Percentiles rank a stretch among this genome's conserved stretches.
phyloP scores from a whole-genome alignment of 257 asterid genomes.

The Fraxinus pennsylvanica region DNA sequence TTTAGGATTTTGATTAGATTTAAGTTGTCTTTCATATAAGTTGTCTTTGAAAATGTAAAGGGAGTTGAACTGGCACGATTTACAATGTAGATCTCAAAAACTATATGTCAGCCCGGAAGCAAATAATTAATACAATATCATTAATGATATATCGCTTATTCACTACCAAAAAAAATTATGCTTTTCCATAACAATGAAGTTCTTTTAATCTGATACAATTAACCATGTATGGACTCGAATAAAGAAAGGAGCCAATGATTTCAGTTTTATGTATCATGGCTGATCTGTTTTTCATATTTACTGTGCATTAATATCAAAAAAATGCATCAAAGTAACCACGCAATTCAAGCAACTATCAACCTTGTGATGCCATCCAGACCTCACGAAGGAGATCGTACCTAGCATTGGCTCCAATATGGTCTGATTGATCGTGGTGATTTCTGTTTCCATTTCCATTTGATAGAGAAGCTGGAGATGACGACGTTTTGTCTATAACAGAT shows the following conservation, averaged over 20 bases:
- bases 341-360: conserved; percentile 9
- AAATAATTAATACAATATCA: neutral
- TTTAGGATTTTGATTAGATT: too few relatives aligned
- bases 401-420: conserved; percentile 42
- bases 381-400: conserved; percentile 91
- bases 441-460: conserved; percentile 27
- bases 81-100: too few relatives aligned
- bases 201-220: conserved; percentile 3
- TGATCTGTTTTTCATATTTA: conserved; percentile 20
- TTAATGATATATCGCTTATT: neutral
- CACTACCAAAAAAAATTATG: neutral
- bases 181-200: neutral
- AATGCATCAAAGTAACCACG: conserved; percentile 16
- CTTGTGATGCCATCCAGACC: conserved; percentile 64
- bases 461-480: conserved; percentile 39
- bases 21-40: too few relatives aligned
- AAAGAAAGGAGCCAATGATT: conserved; percentile 7
- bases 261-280: conserved; percentile 12
- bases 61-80: too few relatives aligned
- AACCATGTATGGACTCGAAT: neutral
- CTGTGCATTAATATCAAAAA: conserved; percentile 8
- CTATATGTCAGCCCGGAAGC: neutral
- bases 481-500: conserved; percentile 46
- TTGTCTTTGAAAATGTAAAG: too few relatives aligned
- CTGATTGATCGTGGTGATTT: conserved; percentile 26